These are phyloP conservation scores for Pleurotus citrinopileatus DNA, from an alignment of 768 basidiomycete genomes.

Conservation along the genomic window DNA sequence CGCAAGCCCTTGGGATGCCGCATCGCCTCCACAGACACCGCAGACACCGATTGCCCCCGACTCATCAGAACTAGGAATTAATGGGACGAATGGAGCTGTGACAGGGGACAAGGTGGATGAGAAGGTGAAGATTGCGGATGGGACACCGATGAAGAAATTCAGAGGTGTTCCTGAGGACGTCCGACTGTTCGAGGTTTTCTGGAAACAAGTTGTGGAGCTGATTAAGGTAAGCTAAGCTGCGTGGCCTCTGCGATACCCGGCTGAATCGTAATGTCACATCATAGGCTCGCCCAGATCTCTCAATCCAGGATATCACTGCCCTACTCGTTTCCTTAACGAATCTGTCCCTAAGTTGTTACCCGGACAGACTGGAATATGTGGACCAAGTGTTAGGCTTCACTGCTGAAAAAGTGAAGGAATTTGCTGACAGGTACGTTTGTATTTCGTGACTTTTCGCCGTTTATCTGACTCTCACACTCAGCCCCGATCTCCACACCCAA, in stretches of 20 bases:
- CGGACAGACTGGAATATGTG: slow-evolving; percentile 94
- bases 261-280: slow-evolving; percentile 10
- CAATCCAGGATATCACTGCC: slow-evolving; percentile 97
- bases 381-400: slow-evolving; percentile 94
- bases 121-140: slow-evolving; percentile 65
- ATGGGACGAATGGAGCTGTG: slow-evolving; percentile 19
- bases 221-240: slow-evolving; percentile 69
- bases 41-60: slow-evolving; percentile 29
- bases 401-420: slow-evolving; percentile 81
- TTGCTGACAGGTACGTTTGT: slow-evolving; percentile 62
- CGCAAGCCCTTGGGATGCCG: slow-evolving; percentile 40
- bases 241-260: not conserved
- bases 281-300: slow-evolving; percentile 94
- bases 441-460: not conserved
- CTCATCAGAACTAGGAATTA: slow-evolving; percentile 9
- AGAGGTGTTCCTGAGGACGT: slow-evolving; percentile 95
- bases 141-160: slow-evolving; percentile 69
- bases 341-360: slow-evolving; percentile 94
- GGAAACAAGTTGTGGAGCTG: slow-evolving; percentile 96
- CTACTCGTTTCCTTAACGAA: slow-evolving; percentile 94
- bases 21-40: slow-evolving; percentile 28
- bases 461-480: slow-evolving; percentile 25
- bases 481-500: slow-evolving; percentile 84
- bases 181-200: slow-evolving; percentile 96
- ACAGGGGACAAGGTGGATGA: slow-evolving; percentile 25